A percentile compares a stretch with the other conserved stretches of the same genome.
phyloP scores from a whole-genome alignment of 2,329 filamentous ascomycete species.

The Sarocladium brachiariae region DNA sequence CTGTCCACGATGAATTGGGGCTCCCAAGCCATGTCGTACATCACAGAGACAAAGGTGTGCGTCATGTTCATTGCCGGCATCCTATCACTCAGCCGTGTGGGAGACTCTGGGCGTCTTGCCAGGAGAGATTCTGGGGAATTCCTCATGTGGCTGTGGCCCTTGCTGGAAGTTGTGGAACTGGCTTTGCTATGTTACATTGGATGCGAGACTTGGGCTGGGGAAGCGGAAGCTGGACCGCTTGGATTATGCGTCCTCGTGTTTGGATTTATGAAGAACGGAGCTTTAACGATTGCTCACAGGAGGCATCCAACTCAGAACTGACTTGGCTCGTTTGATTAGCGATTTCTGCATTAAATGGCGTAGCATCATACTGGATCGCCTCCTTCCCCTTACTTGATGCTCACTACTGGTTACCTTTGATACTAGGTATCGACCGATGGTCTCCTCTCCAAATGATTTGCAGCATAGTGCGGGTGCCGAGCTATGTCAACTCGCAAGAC shows the following conservation, averaged over 20 bases:
- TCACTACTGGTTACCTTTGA: too few relatives aligned
- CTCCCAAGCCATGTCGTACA: background rate
- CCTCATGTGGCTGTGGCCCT: slow-evolving; percentile 11
- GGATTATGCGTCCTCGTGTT: slow-evolving; percentile 12
- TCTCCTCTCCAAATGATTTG: too few relatives aligned
- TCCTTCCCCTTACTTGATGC: too few relatives aligned
- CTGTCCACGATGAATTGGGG: background rate
- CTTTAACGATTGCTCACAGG: background rate
- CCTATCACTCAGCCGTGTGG: background rate
- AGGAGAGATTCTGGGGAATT: background rate
- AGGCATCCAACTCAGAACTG: background rate
- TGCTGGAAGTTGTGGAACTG: slow-evolving; percentile 25
- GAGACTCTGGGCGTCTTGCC: background rate
- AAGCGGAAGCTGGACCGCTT: slow-evolving; percentile 14
- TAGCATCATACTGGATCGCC: too few relatives aligned
- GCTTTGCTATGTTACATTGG: slow-evolving; percentile 27
- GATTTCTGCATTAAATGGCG: slow-evolving; percentile 2
- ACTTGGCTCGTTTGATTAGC: background rate
- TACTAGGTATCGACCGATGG: too few relatives aligned
- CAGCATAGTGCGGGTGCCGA: too few relatives aligned
- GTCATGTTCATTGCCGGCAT: background rate
- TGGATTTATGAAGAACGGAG: background rate
- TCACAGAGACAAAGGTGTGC: background rate
- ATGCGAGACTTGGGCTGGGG: slow-evolving; percentile 23
- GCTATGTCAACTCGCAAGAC: slow-evolving; percentile 14